Evolutionary conservation across 208 protist genomes (phyloP).

Genomic region (Strigomonas oncopelti): DNA sequence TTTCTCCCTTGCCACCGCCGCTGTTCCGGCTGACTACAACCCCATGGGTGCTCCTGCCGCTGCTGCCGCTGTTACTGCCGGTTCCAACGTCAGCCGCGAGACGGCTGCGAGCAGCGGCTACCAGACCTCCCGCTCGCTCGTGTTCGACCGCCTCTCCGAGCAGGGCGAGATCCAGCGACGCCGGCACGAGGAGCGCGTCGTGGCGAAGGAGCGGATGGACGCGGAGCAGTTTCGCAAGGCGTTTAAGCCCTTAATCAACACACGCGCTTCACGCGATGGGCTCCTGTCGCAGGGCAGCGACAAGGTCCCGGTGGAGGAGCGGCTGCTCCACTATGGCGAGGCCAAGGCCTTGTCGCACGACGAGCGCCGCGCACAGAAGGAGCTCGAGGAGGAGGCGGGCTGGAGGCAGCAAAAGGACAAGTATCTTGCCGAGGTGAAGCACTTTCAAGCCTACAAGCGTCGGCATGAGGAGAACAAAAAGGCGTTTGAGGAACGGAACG

Average conservation of each 20-base stretch:
- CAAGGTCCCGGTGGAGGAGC: constrained; percentile 62
- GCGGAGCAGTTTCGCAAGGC: constrained; percentile 26
- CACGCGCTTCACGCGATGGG: constrained; percentile 8
- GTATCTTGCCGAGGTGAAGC: constrained; percentile 6
- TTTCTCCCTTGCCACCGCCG: neutral
- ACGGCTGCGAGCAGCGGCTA: neutral
- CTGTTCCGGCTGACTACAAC: neutral
- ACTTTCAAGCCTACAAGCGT: constrained; percentile 14
- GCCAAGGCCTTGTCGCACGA: constrained; percentile 31
- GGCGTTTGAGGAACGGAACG: constrained; percentile 38
- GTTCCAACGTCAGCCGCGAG: neutral
- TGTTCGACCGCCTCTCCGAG: constrained; percentile 57
- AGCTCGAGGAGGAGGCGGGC: constrained; percentile 20
- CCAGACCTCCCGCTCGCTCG: constrained; percentile 12
- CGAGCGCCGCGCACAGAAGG: constrained; percentile 27
- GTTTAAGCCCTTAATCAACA: constrained; percentile 66
- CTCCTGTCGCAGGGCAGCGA: constrained; percentile 15
- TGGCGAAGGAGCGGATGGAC: constrained; percentile 36
- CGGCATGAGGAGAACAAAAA: constrained; percentile 19
- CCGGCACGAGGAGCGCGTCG: constrained; percentile 26
- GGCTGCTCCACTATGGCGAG: constrained; percentile 75
- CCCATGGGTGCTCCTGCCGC: too few relatives aligned
- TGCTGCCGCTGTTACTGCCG: too few relatives aligned
- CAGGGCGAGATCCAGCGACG: constrained; percentile 35
- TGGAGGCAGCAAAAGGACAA: neutral